Evolutionary conservation across 2,329 filamentous ascomycete species (phyloP), one percentile per base, ranked within the genome.

Genomic region (Cladophialophora psammophila): DNA sequence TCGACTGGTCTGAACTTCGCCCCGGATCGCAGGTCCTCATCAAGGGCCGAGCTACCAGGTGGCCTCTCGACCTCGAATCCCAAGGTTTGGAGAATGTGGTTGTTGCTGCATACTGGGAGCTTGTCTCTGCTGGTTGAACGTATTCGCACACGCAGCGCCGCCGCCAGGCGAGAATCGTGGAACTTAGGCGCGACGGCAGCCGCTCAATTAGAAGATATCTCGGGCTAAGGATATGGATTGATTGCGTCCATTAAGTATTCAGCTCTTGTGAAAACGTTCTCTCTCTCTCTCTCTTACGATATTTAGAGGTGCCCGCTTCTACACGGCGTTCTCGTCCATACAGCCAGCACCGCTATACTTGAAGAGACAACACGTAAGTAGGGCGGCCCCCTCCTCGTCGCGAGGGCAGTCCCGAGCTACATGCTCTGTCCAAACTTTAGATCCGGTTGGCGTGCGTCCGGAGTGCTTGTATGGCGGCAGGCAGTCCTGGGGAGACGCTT

Each of bases 81-180:
- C 35, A 42, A 20, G 52, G 18, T 13, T 15, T 54, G 13, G 20
- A 34, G 7, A 34, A 38, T 10, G 20, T 64, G 15, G 50, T 40
- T 18, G 68, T 70, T 7, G 66, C 63, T 48, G 68, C 66, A 31
- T 64, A 64, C 18, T 70, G 68, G 68, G 68, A 70, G 31, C 50
- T 64, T 32, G 18, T 53, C 45, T 53, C 45, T 10, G 45, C 59
- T 13, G 59, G 59, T 35, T 61, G 45, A 53, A n/a, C 3, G 7
- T 5, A 10, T 12, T 50, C 20, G 12, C 18, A 10, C n/a, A 12
- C 26, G 18, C 15, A 10, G 13, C 40, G 5, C n/a, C 40, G 40
- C 40, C 4, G 15, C n/a, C n/a, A n/a, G 8, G 15, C 40, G 15
- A 42, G 40, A 42, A 42, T 42, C 15, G 5, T n/a, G 15, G 15